Conservation (phyloP, 2,329 filamentous ascomycete genomes). For the Fusarium sp. region DNA sequence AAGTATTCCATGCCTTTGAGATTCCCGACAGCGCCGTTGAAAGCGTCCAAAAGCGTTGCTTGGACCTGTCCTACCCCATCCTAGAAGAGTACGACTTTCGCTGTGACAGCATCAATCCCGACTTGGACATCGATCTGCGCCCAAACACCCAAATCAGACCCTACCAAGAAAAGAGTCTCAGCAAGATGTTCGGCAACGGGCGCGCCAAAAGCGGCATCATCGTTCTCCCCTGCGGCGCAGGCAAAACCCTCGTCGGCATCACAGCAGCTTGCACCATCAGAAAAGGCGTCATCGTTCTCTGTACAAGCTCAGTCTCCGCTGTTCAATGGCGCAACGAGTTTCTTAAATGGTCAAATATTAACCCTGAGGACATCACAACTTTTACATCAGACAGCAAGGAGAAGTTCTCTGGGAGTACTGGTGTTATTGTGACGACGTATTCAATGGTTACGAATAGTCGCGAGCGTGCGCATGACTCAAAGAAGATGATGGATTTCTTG, state of each 20-base stretch:
- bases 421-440: constrained; percentile 97
- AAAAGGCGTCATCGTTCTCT: constrained; percentile 95
- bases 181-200: constrained; percentile 99
- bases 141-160: constrained; percentile 89
- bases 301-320: constrained; percentile 97
- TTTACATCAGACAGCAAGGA: constrained; percentile 95
- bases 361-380: constrained; percentile 89
- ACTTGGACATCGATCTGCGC: constrained; percentile 90
- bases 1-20: constrained; percentile 91
- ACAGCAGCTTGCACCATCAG: constrained; percentile 99
- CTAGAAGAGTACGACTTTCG: constrained; percentile 98
- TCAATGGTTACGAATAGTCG: constrained; percentile 92
- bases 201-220: constrained; percentile 98
- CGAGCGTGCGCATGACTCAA: constrained; percentile 89
- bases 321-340: constrained; percentile 98
- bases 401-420: constrained; percentile 80
- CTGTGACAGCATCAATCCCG: constrained; percentile 87
- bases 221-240: constrained; percentile 93
- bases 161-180: constrained; percentile 96
- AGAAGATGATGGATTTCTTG: constrained; percentile 98
- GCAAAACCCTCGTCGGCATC: constrained; percentile 97
- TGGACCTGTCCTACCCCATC: constrained; percentile 85
- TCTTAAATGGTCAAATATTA: constrained; percentile 96
- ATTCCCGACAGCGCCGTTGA: constrained; percentile 86
- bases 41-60: constrained; percentile 86